Conservation (phyloP, 176 grass and related monocot species). For the Neostapfia colusana region DNA sequence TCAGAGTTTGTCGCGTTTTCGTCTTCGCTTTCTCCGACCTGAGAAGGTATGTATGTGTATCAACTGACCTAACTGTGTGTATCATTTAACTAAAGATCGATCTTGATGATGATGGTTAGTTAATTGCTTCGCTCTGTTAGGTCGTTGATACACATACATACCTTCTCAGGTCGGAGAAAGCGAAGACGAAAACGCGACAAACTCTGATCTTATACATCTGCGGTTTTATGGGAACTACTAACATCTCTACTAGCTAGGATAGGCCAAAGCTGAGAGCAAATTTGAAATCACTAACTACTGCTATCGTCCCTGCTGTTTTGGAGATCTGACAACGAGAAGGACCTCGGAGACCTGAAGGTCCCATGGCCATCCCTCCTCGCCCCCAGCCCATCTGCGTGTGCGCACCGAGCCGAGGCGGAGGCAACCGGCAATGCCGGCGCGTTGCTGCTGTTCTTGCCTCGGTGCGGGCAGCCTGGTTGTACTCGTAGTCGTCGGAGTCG, state of each 20-base stretch:
- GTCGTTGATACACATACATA: constrained; percentile 36
- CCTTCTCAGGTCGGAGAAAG: constrained; percentile 27
- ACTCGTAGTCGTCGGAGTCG: not conserved
- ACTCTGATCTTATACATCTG: constrained; percentile 33
- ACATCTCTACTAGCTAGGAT: constrained; percentile 34
- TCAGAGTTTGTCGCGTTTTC: constrained; percentile 41
- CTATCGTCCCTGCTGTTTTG: constrained; percentile 11
- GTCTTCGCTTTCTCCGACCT: constrained; percentile 31
- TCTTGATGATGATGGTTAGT: constrained; percentile 31
- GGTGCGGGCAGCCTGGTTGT: not conserved
- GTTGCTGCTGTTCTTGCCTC: constrained; percentile 44
- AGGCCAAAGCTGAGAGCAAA: constrained; percentile 24
- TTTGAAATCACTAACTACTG: constrained; percentile 28
- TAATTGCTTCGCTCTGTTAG: constrained; percentile 18
- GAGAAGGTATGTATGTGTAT: not conserved
- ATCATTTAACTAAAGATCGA: constrained; percentile 52
- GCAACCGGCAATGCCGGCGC: constrained; percentile 56
- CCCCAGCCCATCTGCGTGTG: constrained; percentile 15
- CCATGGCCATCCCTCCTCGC: constrained; percentile 29
- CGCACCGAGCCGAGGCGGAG: constrained; percentile 18
- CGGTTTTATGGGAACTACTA: constrained; percentile 32
- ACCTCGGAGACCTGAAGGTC: constrained; percentile 56
- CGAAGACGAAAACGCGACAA: constrained; percentile 33
- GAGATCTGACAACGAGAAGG: constrained; percentile 74
- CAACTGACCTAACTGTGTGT: constrained; percentile 28